Evolutionary conservation across 257 asterid genomes (phyloP).

Genomic region (Fraxinus cuspidata): DNA sequence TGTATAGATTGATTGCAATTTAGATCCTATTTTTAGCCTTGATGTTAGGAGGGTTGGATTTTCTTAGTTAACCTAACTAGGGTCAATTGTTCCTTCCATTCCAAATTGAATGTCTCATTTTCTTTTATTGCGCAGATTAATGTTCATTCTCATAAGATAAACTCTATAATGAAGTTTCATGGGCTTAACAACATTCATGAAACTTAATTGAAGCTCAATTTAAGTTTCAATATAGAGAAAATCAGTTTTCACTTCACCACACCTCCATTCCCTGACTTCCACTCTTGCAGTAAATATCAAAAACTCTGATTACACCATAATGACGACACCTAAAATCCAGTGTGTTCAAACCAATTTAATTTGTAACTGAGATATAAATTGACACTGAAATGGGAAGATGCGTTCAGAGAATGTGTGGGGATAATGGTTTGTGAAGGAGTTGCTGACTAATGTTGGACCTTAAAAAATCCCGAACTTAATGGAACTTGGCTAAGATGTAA

Average conservation of each 20-base stretch:
- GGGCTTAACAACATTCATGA: neutral
- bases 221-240: neutral
- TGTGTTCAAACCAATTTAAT: neutral
- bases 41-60: neutral
- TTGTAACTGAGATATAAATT: neutral
- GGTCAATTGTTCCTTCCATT: neutral
- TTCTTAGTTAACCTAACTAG: neutral
- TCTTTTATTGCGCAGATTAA: neutral
- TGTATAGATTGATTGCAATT: neutral
- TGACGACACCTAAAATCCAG: neutral
- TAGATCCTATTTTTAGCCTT: neutral
- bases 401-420: neutral
- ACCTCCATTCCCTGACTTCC: neutral
- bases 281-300: neutral
- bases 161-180: neutral
- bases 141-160: neutral
- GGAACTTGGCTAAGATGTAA: neutral
- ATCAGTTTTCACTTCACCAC: neutral
- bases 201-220: neutral
- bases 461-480: constrained; percentile 10
- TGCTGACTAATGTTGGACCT: neutral
- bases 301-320: neutral
- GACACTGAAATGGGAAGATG: neutral
- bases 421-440: neutral
- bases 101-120: neutral